phyloP scores from a whole-genome alignment of 1,284 basidiomycete genomes.

The Apiotrichum porosum region DNA sequence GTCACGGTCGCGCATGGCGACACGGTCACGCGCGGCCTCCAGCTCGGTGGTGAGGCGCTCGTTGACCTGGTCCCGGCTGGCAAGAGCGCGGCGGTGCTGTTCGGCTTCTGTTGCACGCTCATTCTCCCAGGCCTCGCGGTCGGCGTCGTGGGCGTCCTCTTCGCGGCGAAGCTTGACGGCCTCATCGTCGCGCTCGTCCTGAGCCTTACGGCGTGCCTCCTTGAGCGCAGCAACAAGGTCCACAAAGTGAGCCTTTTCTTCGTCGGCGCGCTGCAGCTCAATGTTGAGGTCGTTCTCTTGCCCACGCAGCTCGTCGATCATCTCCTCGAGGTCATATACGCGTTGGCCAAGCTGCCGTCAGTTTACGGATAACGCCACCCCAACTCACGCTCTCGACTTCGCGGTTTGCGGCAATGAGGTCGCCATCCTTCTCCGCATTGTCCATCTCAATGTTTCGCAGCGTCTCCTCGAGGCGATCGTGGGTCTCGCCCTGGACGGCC shows the following conservation, averaged over 20 bases:
- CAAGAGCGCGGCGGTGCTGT: slow-evolving; percentile 42
- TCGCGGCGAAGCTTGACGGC: slow-evolving; percentile 60
- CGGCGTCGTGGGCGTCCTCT: slow-evolving; percentile 37
- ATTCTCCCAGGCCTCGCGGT: slow-evolving; percentile 43
- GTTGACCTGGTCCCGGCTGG: slow-evolving; percentile 48
- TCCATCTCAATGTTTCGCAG: slow-evolving; percentile 43
- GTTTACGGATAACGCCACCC: not conserved
- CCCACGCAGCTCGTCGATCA: slow-evolving; percentile 56
- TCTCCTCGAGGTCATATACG: slow-evolving; percentile 52
- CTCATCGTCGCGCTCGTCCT: slow-evolving; percentile 60
- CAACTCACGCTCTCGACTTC: slow-evolving; percentile 61
- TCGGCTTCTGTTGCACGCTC: slow-evolving; percentile 50
- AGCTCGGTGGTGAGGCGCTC: slow-evolving; percentile 43
- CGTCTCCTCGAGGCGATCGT: slow-evolving; percentile 44
- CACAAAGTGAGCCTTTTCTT: slow-evolving; percentile 64
- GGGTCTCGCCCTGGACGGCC: slow-evolving; percentile 35
- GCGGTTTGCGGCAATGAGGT: slow-evolving; percentile 56
- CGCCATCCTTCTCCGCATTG: slow-evolving; percentile 43
- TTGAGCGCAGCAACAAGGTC: slow-evolving; percentile 68
- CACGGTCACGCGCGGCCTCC: slow-evolving; percentile 49
- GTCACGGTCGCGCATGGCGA: slow-evolving; percentile 54
- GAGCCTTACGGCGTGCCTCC: slow-evolving; percentile 56
- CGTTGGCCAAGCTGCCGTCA: slow-evolving; percentile 39
- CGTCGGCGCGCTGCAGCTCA: slow-evolving; percentile 51
- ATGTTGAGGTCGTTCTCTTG: slow-evolving; percentile 56